Base-by-base conservation (phyloP, 73 alveolate genomes). In the Paramecium caudatum region DNA sequence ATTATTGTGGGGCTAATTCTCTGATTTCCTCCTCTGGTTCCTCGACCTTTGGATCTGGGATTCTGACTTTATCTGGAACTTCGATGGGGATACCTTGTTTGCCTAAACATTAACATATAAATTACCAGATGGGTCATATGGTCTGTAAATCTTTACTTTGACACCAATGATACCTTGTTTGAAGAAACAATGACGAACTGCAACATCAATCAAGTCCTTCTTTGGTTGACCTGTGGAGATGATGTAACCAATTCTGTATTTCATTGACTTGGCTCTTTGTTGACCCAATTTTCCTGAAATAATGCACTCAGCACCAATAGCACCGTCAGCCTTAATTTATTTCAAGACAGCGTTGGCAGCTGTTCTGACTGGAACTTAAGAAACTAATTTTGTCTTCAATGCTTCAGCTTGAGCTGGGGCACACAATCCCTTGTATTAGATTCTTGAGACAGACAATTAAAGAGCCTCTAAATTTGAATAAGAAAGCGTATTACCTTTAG, bases 91-190 rank as follows among this genome's bases (percentile, higher is more conserved):
- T 36, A 13, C 83, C 83, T 30, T 33, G 16, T 43, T 65, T 33
- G 34, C 83, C 83, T 65, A 65, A 34, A 65, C 10, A 32, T 33
- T 30, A 65, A 33, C 17, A 9, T 32, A 33, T 65, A 13, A 33
- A 13, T 25, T 65, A 65, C 84, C 84, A 41, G 93, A 70, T 10
- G 93, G 93, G 36, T 86, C 93, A 78, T 61, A 63, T 70, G 87
- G 93, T 46, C 47, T 41, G 93, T 85, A 78, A 90, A 96, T 95
- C 93, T 96, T 96, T 82, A 96, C 99, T 91, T 96, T 96, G 90
- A 96, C 95, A 78, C 99, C 99, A 95, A 96, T 92, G 82, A 96
- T 95, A 65, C 99, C 99, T 90, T 96, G 97, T 94, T 96, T 96
- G 92, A 96, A 91, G 92, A 93, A 96, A 91, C 95, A 95, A 95